Conservation (phyloP, 257 asterid species). For the Fraxinus quadrangulata region DNA sequence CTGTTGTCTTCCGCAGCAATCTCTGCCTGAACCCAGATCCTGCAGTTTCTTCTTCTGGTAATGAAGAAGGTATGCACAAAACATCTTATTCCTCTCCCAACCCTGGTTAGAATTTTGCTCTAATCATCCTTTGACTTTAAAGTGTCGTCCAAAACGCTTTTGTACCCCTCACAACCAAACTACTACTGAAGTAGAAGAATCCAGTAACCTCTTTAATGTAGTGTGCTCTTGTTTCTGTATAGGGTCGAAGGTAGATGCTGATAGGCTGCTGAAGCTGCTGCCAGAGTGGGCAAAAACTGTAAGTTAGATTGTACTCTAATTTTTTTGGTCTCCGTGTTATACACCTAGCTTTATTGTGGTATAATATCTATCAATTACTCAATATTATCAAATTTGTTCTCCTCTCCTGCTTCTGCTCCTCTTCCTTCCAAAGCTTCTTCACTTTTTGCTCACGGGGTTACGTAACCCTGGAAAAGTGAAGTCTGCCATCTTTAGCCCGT, state of each 20-base stretch:
- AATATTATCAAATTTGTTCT: neutral
- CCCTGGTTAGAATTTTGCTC: constrained; percentile 13
- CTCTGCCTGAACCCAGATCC: constrained; percentile 43
- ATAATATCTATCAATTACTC: neutral
- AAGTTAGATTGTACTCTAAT: constrained; percentile 34
- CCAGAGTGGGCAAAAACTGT: constrained; percentile 83
- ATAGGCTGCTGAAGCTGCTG: constrained; percentile 65
- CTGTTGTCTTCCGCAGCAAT: constrained; percentile 53
- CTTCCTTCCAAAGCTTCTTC: neutral
- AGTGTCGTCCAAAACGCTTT: neutral
- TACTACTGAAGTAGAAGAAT: neutral
- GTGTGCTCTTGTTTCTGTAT: constrained; percentile 29
- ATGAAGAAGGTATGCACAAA: constrained; percentile 54
- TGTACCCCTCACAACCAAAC: constrained; percentile 17
- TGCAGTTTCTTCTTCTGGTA: constrained; percentile 35
- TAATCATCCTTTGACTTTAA: constrained; percentile 2
- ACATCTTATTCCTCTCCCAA: constrained; percentile 20
- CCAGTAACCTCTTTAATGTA: neutral
- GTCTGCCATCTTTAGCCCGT: neutral
- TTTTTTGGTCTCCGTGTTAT: constrained; percentile 11
- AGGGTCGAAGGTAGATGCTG: constrained; percentile 60
- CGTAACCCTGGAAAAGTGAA: neutral
- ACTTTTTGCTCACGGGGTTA: neutral
- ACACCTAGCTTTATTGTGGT: constrained; percentile 8
- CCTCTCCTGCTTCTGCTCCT: neutral